Base-by-base conservation (phyloP, 192 early-diverging fungal species). In the Thoreauomyces humboldtii region DNA sequence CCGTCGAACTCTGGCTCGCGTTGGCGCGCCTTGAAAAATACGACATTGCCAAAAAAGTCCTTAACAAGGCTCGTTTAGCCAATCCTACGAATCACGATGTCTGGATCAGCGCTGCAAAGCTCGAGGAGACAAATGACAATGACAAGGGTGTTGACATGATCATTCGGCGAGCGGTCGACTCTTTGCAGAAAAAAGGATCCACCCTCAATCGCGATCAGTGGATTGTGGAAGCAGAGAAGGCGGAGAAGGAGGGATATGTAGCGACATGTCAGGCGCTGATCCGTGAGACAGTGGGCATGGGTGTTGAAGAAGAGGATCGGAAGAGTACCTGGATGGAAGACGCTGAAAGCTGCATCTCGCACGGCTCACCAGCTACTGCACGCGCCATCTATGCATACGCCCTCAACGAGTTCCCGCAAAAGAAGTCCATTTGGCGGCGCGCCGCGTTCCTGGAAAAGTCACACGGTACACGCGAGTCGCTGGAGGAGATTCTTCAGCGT, bases 1-100 rank as follows among this genome's bases (percentile, higher is more conserved):
- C 91, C 45, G 86, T 93, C 0, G 96, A 98, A 21, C 73, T 99
- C 42, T 99, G 97, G 97, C 79, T 99, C 38, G 95, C 94, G 2
- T 77, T 99, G 36, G 93, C 97, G 0, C 83, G 90, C 3, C 80
- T 99, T 9, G 96, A 99, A 73, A 78, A 86, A 0, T 92, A 94
- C 57, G 87, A 87, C 7, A 90, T 92, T 59, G 97, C 95, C 0
- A 84, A 88, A 56, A 86, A 81, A 33, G 93, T 99, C 17, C 75
- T 99, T 32, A 99, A 98, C 71, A 86, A 90, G 31, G 97, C 95
- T 0, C 89, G 92, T 11, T 70, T 76, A 27, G 80, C 82, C 4
- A 87, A 93, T 34, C 93, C 94, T 17, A 92, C 92, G 0, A 88
- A 85, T 52, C 91, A 94, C 75, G 97, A 98, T 48, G 82, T 99